phyloP scores from a whole-genome alignment of 768 basidiomycete genomes.

The Suillus subluteus region DNA sequence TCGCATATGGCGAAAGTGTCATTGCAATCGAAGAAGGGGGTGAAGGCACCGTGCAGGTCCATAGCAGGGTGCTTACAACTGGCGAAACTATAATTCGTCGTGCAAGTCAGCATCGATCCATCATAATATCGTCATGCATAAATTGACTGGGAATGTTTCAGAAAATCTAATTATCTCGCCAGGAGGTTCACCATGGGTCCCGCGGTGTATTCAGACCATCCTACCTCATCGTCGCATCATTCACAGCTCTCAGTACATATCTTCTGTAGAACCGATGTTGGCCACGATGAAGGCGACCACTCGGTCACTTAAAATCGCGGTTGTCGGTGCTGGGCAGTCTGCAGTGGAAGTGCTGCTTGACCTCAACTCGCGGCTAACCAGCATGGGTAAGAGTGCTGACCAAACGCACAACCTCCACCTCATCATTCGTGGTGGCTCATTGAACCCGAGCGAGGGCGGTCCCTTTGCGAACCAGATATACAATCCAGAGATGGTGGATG shows the following conservation, averaged over 20 bases:
- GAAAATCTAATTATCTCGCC: constrained; percentile 56
- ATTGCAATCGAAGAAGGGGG: constrained; percentile 39
- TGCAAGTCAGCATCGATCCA: constrained; percentile 40
- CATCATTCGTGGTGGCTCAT: constrained; percentile 52
- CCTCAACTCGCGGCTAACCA: constrained; percentile 41
- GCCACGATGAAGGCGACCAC: constrained; percentile 24
- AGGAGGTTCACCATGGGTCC: constrained; percentile 50
- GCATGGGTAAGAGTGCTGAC: constrained; percentile 29
- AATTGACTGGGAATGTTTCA: constrained; percentile 13
- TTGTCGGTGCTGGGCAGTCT: constrained; percentile 53
- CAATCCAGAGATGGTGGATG: constrained; percentile 48
- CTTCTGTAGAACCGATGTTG: constrained; percentile 41
- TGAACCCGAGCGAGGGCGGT: constrained; percentile 56
- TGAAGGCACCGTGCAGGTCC: constrained; percentile 42
- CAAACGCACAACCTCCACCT: constrained; percentile 48
- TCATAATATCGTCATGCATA: background rate
- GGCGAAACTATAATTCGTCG: constrained; percentile 37
- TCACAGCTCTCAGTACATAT: constrained; percentile 49
- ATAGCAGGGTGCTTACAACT: constrained; percentile 38
- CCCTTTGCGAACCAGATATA: constrained; percentile 60
- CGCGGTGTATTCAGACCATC: constrained; percentile 37
- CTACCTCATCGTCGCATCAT: constrained; percentile 40
- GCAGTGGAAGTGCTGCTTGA: constrained; percentile 52
- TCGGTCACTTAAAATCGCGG: constrained; percentile 43
- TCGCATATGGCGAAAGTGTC: constrained; percentile 52